phyloP scores from a whole-genome alignment of 345 rosid species.

The Salix udensis region DNA sequence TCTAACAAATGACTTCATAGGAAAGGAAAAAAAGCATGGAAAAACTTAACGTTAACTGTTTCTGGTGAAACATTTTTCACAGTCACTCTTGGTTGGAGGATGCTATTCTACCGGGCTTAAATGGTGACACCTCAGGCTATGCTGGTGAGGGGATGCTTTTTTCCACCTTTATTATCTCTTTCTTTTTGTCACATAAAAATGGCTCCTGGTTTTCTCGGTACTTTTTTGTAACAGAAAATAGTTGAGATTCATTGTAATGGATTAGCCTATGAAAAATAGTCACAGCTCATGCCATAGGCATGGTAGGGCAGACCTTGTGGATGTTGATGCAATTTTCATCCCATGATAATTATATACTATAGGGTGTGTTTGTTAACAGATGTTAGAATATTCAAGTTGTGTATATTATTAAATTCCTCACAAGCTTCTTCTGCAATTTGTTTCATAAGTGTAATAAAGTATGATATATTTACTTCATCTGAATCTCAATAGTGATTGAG shows the following conservation, averaged over 20 bases:
- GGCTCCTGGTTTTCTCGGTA: not conserved
- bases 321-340: not conserved
- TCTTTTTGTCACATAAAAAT: not conserved
- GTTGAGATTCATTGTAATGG: not conserved
- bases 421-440: not conserved
- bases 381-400: not conserved
- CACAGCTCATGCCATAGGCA: not conserved
- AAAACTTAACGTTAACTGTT: constrained; percentile 4
- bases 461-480: not conserved
- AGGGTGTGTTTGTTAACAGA: not conserved
- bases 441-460: not conserved
- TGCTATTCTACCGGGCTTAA: constrained; percentile 50
- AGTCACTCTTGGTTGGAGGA: constrained; percentile 67
- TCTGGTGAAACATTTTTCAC: constrained; percentile 19
- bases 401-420: too few species aligned
- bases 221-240: not conserved
- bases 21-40: not conserved
- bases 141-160: constrained; percentile 47
- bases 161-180: not conserved
- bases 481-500: not conserved
- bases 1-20: constrained; percentile 1
- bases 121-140: constrained; percentile 42
- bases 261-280: not conserved
- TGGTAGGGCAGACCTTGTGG: not conserved
- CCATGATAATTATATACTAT: not conserved